Base-by-base conservation (phyloP, 106 monocot genomes). In the Acorus gramineus region DNA sequence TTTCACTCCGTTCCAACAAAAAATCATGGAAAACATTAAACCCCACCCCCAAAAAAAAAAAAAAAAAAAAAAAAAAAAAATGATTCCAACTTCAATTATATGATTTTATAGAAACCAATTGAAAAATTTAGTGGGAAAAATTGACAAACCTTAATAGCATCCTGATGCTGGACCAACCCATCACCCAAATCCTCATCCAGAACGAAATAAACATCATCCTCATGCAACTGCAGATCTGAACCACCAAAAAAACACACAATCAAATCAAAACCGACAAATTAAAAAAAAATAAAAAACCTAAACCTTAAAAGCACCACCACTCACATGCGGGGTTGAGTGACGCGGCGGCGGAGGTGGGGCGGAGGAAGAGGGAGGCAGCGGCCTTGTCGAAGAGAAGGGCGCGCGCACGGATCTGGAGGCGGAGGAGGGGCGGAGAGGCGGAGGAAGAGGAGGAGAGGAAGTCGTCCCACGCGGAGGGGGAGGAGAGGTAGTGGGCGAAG, bases 371-470 rank as follows among this genome's bases (percentile, higher is more conserved):
- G 42, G 91, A 63, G 47, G 71, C 77, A 11, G 88, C 83, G 50
- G 85, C 98, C 76, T 92, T 92, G 68, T 92, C 88, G 69, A 75
- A 92, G 67, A 92, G 85, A 61, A 92, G 88, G 43, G 92, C 92
- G 28, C 98, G 85, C 10, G 66, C 88, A 3, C 92, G 68, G 69
- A 98, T 71, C 73, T 92, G 88, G 52, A 98, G 88, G 50, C 71
- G 92, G 59, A 88, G 67, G 11, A 68, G 70, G 12, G 75, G 8
- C 44, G 60, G 73, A 3, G 81, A 4, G 2, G 60, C 48, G 53
- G 60, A 57, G 11, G 66, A 3, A 60, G 62, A 46, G 11, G 85
- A 60, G 11, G 72, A 67, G 65, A 98, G 65, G 88, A 98, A 98
- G 62, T 79, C 14, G 4, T 98, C 98, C 98, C 98, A 98, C 8